Percentiles rank a stretch among this genome's conserved stretches.
phyloP scores from a whole-genome alignment of 495 filamentous ascomycete species.

The Penicillium waksmanii region DNA sequence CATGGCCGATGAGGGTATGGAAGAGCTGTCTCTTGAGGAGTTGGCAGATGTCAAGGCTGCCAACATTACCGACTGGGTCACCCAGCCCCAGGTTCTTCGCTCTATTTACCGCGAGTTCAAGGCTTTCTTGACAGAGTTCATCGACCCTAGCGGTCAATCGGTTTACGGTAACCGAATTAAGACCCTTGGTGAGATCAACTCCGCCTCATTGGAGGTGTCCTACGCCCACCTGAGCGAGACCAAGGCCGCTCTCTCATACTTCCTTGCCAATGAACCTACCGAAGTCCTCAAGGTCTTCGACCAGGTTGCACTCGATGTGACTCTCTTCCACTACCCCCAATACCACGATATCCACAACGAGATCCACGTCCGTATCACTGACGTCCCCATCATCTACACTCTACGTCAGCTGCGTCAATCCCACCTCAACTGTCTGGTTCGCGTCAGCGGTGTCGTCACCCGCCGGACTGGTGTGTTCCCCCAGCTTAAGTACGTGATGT shows the following conservation, averaged over 20 bases:
- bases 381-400: conserved; percentile 94
- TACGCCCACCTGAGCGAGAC: conserved; percentile 87
- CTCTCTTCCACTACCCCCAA: conserved; percentile 92
- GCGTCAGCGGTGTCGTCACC: conserved; percentile 94
- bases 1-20: conserved; percentile 90
- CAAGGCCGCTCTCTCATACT: conserved; percentile 97
- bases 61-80: conserved; percentile 92
- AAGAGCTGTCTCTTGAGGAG: conserved; percentile 90
- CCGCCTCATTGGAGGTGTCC: conserved; percentile 93
- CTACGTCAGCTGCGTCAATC: conserved; percentile 94
- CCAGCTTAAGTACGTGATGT: conserved; percentile 96
- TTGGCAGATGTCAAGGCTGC: conserved; percentile 92
- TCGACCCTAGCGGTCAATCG: conserved; percentile 80
- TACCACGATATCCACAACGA: conserved; percentile 98
- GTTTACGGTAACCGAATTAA: conserved; percentile 93
- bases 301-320: conserved; percentile 93
- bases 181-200: conserved; percentile 93
- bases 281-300: conserved; percentile 97
- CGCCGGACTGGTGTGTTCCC: conserved; percentile 97
- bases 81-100: conserved; percentile 85
- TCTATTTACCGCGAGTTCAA: conserved; percentile 97
- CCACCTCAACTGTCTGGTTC: conserved; percentile 94
- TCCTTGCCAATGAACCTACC: conserved; percentile 91
- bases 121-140: conserved; percentile 95
- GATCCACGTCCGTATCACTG: conserved; percentile 96